Conservation (phyloP, 2,329 filamentous ascomycete species). For the Aureobasidium sp. region DNA sequence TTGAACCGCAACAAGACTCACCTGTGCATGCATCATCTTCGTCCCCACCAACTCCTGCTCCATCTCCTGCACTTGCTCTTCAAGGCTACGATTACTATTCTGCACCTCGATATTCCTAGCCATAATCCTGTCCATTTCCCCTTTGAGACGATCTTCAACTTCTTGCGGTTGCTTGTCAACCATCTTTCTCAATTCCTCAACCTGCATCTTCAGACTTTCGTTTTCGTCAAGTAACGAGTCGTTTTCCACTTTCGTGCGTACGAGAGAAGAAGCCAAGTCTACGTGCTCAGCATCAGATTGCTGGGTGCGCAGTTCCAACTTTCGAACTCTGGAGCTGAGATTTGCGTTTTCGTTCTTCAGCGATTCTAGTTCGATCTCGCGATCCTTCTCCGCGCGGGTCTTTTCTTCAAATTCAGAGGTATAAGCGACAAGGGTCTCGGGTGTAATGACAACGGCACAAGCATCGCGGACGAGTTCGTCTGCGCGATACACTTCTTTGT, state of each 20-base stretch:
- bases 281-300: conserved; percentile 86
- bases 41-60: conserved; percentile 86
- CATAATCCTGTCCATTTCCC: conserved; percentile 87
- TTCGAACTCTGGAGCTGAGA: conserved; percentile 66
- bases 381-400: conserved; percentile 69
- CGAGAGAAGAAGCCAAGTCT: conserved; percentile 79
- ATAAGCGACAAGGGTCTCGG: conserved; percentile 73
- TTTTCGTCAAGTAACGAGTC: conserved; percentile 83
- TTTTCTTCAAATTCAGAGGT: conserved; percentile 88
- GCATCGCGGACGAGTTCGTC: conserved; percentile 91
- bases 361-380: conserved; percentile 70
- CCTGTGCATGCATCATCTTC: conserved; percentile 93
- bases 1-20: too few species aligned
- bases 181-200: conserved; percentile 73
- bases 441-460: conserved; percentile 75
- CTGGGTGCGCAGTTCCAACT: conserved; percentile 79
- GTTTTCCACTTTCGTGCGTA: conserved; percentile 88
- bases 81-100: conserved; percentile 79
- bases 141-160: conserved; percentile 70
- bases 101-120: conserved; percentile 87
- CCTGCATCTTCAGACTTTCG: conserved; percentile 76
- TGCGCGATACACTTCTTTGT: conserved; percentile 93
- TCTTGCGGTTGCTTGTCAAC: conserved; percentile 86
- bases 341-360: conserved; percentile 58
- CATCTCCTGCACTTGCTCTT: conserved; percentile 84